Base-by-base conservation (phyloP, 2,329 filamentous ascomycete species). In the Epichloe coenophiala region DNA sequence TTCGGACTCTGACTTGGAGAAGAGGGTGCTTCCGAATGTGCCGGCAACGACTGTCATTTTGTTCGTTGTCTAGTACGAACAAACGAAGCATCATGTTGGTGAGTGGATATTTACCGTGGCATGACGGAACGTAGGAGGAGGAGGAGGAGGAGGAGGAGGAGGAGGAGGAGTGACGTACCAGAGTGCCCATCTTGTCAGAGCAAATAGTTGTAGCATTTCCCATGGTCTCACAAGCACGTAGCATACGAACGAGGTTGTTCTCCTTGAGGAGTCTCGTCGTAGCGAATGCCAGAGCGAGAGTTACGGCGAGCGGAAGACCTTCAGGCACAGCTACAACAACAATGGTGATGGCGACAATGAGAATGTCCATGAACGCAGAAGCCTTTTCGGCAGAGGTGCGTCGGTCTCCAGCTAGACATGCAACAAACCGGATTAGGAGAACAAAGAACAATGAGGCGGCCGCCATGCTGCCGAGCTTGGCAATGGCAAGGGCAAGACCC, bases 161-260 rank as follows among this genome's bases (percentile, higher is more conserved):
- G n/a, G n/a, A 38, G 9, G 13, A 27, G 23, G 23, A 38, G 9
- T 11, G 31, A 31, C 31, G 31, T 31, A 31, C 31, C 47, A 84
- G 65, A 5, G 80, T 84, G 45, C 80, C 80, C 0, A 80, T 84
- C 66, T 84, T 84, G 67, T 84, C 80, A 1, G 79, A 83, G 65
- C 80, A 84, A 47, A 84, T 83, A 0, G 78, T 80, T 1, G 83
- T 86, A 6, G 84, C 84, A 60, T 87, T 88, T 49, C 85, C 85
- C 84, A 88, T 88, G 44, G 86, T 86, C 64, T 88, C 85, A 59
- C 85, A 88, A 21, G 85, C 83, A 60, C 86, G 84, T 51, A 89
- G 73, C 51, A 88, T 81, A 37, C 85, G 80, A 43, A 88, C 84
- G 52, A 89, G 68, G 59, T 88, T 88, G 67, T 86, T 85, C 64